phyloP scores from a whole-genome alignment of 192 early-diverging fungal species.

The Entomortierella lignicola region DNA sequence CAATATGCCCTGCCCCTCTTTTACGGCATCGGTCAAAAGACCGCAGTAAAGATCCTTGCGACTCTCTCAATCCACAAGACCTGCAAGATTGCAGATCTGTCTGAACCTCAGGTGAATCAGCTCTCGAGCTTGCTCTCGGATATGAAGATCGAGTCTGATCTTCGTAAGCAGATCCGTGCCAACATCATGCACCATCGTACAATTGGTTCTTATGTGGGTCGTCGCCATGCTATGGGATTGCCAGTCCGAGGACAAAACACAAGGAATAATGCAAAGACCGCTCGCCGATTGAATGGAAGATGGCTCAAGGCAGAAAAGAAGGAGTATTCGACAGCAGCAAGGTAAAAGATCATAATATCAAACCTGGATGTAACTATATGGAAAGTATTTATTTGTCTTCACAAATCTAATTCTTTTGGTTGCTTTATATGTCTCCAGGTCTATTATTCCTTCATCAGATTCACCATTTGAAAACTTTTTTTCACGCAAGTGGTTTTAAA shows the following conservation, averaged over 20 bases:
- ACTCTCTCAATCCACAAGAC: slow-evolving; percentile 85
- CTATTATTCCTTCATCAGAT: slow-evolving; percentile 25
- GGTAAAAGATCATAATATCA: slow-evolving; percentile 4
- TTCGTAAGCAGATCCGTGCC: slow-evolving; percentile 74
- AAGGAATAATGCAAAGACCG: slow-evolving; percentile 86
- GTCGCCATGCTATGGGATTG: slow-evolving; percentile 85
- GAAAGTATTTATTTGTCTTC: background rate
- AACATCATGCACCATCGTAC: slow-evolving; percentile 79
- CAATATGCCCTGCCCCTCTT: slow-evolving; percentile 67
- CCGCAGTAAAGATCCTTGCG: slow-evolving; percentile 80
- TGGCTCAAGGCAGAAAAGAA: slow-evolving; percentile 59
- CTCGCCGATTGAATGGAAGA: slow-evolving; percentile 84
- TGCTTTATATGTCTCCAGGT: slow-evolving; percentile 13
- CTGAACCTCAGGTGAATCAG: slow-evolving; percentile 88
- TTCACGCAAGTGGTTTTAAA: slow-evolving; percentile 50
- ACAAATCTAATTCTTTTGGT: background rate
- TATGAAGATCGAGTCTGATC: slow-evolving; percentile 89
- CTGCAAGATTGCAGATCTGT: slow-evolving; percentile 89
- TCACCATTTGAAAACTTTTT: slow-evolving; percentile 51
- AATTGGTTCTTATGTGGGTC: slow-evolving; percentile 83
- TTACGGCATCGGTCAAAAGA: slow-evolving; percentile 89
- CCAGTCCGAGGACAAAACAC: slow-evolving; percentile 94
- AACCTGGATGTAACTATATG: background rate
- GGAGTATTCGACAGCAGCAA: slow-evolving; percentile 46
- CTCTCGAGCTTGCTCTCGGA: slow-evolving; percentile 85